These are phyloP conservation scores for Entonaema liquescens DNA, from an alignment of 495 filamentous ascomycete species.

Conservation along the genomic window DNA sequence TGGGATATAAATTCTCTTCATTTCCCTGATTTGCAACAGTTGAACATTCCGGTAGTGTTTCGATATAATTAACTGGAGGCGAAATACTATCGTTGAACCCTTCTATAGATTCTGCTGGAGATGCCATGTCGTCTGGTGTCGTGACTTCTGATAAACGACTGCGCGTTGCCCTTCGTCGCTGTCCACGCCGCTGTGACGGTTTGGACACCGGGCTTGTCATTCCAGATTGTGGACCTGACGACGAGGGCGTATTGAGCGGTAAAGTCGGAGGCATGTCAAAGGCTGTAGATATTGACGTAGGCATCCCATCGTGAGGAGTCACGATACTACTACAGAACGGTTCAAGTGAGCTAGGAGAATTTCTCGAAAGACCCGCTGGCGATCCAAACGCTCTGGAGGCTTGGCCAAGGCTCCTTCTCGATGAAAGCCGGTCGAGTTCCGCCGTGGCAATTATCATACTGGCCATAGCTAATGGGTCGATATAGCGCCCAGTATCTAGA, in stretches of 20 bases:
- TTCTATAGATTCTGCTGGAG: constrained; percentile 16
- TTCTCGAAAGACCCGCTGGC: constrained; percentile 13
- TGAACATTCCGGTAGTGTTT: constrained; percentile 33
- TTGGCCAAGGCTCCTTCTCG: constrained; percentile 16
- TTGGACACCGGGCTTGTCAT: constrained; percentile 18
- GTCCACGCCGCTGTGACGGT: constrained; percentile 27
- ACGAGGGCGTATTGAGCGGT: constrained; percentile 30
- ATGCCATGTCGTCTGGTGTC: constrained; percentile 36
- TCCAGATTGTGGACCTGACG: constrained; percentile 17
- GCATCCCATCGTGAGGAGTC: constrained; percentile 18
- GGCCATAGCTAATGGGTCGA: constrained; percentile 37
- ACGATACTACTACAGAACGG: constrained; percentile 1
- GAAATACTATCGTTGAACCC: constrained; percentile 2
- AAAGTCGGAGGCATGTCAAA: constrained; percentile 19
- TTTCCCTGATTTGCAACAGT: neutral
- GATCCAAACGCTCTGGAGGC: constrained; percentile 21
- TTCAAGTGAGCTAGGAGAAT: constrained; percentile 17
- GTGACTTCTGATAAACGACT: constrained; percentile 45
- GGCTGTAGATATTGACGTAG: neutral
- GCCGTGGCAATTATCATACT: constrained; percentile 43
- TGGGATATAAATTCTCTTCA: constrained; percentile 17
- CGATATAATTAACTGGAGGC: constrained; percentile 14
- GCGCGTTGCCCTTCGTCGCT: constrained; percentile 27
- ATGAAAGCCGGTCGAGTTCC: constrained; percentile 42
- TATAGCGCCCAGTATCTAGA: constrained; percentile 9